Percentiles rank a stretch among this genome's conserved stretches.
phyloP scores from a whole-genome alignment of 495 filamentous ascomycete species.

The Aspergillus nanangensis region DNA sequence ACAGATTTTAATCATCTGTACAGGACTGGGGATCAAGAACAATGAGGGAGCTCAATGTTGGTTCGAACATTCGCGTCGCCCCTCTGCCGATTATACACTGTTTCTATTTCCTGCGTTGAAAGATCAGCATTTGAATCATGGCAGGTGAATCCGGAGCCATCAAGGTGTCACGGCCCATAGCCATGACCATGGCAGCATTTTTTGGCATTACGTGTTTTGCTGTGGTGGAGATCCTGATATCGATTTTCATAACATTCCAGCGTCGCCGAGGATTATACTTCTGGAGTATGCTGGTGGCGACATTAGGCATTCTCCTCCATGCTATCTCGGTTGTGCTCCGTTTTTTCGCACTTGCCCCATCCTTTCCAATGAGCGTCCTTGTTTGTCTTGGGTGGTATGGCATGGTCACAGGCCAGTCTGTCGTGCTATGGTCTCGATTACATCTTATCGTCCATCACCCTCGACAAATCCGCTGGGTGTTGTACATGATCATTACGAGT shows the following conservation, averaged over 20 bases:
- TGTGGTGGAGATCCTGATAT: slow-evolving; percentile 30
- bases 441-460: slow-evolving; percentile 28
- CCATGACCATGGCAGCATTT: slow-evolving; percentile 32
- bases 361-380: slow-evolving; percentile 22
- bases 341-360: slow-evolving; percentile 21
- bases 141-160: slow-evolving; percentile 17
- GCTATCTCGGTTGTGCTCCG: slow-evolving; percentile 26
- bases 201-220: slow-evolving; percentile 32
- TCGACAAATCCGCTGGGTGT: slow-evolving; percentile 16
- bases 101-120: too few species aligned
- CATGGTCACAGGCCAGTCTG: slow-evolving; percentile 33
- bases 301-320: slow-evolving; percentile 24
- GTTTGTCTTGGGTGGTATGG: slow-evolving; percentile 27
- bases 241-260: slow-evolving; percentile 37
- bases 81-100: too few species aligned
- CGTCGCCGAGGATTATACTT: slow-evolving; percentile 39
- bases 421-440: slow-evolving; percentile 38
- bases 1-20: too few species aligned
- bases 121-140: too few species aligned
- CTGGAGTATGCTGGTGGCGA: slow-evolving; percentile 35
- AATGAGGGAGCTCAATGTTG: too few species aligned
- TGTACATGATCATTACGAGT: slow-evolving; percentile 32
- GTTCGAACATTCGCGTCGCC: too few species aligned
- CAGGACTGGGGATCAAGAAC: too few species aligned
- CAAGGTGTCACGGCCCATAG: slow-evolving; percentile 10